These are phyloP conservation scores for Aspergillus eucalypticola DNA, from an alignment of 2,329 filamentous ascomycete genomes.

Conservation along the genomic window DNA sequence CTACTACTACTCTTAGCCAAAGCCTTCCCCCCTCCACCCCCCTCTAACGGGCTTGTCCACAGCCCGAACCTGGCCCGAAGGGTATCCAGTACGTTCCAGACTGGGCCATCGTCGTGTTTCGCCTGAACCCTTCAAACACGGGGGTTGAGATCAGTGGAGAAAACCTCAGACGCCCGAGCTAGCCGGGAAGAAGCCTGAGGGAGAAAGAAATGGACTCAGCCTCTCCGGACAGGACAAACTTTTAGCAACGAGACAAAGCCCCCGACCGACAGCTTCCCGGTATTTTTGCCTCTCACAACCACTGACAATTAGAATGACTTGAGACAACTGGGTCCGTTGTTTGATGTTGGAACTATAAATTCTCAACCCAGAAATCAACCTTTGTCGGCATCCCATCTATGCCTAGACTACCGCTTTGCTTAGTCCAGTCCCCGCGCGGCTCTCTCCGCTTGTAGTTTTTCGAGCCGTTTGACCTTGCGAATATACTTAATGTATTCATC, in stretches of 20 bases:
- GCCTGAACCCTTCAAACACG: constrained; percentile 5
- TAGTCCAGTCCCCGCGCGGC: constrained; percentile 19
- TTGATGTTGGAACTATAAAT: too few relatives aligned
- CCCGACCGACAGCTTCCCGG: too few relatives aligned
- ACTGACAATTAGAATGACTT: neutral
- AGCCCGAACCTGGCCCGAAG: neutral
- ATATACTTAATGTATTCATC: constrained; percentile 48
- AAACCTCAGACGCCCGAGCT: neutral
- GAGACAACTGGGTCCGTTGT: neutral
- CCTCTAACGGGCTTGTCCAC: neutral
- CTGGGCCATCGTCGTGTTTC: neutral
- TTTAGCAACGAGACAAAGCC: too few relatives aligned
- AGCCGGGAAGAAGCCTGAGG: neutral
- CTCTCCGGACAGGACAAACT: neutral
- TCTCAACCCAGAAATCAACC: neutral
- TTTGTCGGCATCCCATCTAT: neutral
- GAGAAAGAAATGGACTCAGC: neutral
- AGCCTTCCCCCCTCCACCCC: neutral
- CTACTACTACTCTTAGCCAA: neutral
- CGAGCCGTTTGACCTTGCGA: constrained; percentile 43
- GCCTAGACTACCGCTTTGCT: neutral
- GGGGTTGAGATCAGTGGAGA: neutral
- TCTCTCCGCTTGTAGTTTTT: constrained; percentile 37
- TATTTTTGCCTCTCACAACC: too few relatives aligned
- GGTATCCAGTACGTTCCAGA: constrained; percentile 5